Percentiles rank a stretch among this genome's conserved stretches.
Conservation (phyloP, 2,329 filamentous ascomycete genomes). For the Tolypocladium capitatum region DNA sequence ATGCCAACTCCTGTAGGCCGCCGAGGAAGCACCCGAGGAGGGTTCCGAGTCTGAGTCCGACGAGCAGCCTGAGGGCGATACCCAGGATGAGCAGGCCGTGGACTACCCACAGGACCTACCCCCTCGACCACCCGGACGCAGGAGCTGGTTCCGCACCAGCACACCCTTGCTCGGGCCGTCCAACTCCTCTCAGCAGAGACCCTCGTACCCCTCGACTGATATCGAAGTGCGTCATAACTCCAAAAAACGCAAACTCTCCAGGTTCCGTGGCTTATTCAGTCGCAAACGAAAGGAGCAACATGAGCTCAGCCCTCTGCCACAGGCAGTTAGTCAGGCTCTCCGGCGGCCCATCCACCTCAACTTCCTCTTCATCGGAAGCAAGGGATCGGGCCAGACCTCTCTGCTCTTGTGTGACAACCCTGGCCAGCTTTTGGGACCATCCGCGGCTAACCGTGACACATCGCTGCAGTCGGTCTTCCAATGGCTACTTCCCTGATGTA, state of each 20-base stretch:
- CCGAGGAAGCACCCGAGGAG: not conserved
- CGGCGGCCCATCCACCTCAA: slow-evolving; percentile 15
- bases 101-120: slow-evolving; percentile 3
- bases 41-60: not conserved
- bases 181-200: slow-evolving; percentile 1
- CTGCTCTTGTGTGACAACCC: slow-evolving; percentile 19
- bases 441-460: not conserved
- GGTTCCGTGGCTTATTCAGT: slow-evolving; percentile 11
- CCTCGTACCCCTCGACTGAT: not conserved
- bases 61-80: not conserved
- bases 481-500: slow-evolving; percentile 24
- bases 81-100: slow-evolving; percentile 6
- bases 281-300: slow-evolving; percentile 15
- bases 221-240: slow-evolving; percentile 9
- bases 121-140: slow-evolving; percentile 5
- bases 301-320: slow-evolving; percentile 3
- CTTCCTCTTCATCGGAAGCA: slow-evolving; percentile 23
- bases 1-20: not conserved
- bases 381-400: slow-evolving; percentile 21
- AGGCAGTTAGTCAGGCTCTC: not conserved
- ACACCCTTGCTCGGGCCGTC: slow-evolving; percentile 13
- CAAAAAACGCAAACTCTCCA: not conserved
- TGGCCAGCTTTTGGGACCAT: not conserved
- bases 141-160: slow-evolving; percentile 14
- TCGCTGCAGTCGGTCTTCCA: slow-evolving; percentile 19